These are phyloP conservation scores for Trichosanthes truncata DNA, from an alignment of 306 rosid species.

Conservation along the genomic window DNA sequence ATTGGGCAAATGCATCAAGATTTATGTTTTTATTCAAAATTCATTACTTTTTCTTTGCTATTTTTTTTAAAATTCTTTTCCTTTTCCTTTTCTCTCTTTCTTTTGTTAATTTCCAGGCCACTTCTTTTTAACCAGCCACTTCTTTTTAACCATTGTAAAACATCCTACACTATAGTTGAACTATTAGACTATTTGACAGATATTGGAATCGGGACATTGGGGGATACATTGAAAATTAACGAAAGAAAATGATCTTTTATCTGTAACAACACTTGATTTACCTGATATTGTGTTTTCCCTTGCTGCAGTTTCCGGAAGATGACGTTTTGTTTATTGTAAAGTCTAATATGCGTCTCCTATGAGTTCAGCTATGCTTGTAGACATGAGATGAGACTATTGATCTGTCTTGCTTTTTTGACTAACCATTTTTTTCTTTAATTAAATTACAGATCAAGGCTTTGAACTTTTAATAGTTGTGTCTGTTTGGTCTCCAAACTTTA, in stretches of 20 bases:
- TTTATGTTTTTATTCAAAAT: background rate
- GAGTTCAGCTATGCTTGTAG: conserved; percentile 2
- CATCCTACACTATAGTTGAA: background rate
- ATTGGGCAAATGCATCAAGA: background rate
- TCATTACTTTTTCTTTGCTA: too few relatives aligned
- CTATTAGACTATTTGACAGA: background rate
- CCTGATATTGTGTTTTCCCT: background rate
- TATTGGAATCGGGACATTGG: background rate
- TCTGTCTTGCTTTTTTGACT: background rate
- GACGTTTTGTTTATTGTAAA: conserved; percentile 1
- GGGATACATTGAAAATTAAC: background rate
- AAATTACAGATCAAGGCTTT: background rate
- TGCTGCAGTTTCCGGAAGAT: background rate
- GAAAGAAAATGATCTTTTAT: background rate
- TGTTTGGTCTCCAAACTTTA: background rate
- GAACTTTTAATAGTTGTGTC: background rate
- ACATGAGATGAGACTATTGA: background rate
- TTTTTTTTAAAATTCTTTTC: background rate
- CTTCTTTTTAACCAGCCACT: too few relatives aligned
- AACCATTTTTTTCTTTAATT: background rate
- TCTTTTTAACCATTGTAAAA: background rate
- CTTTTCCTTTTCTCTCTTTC: background rate
- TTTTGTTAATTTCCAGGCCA: background rate
- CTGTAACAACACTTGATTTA: background rate
- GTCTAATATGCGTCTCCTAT: background rate